Evolutionary conservation across 1,284 basidiomycete species (phyloP).

Genomic region (Cutaneotrichosporon curvatum): DNA sequence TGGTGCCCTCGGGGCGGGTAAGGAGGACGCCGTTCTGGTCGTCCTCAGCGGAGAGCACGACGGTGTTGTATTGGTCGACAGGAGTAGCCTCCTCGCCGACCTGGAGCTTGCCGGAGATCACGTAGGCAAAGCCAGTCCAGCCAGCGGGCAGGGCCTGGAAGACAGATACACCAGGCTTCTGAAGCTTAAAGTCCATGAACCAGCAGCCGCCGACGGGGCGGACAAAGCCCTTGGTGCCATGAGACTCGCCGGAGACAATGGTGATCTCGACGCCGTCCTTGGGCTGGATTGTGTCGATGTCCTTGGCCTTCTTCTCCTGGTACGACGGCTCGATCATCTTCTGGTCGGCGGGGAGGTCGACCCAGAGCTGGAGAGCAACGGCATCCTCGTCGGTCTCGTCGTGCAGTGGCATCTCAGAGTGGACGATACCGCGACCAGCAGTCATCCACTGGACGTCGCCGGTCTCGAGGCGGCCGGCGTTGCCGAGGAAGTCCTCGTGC

Average conservation of each 20-base stretch:
- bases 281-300: conserved; percentile 59
- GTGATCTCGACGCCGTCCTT: conserved; percentile 67
- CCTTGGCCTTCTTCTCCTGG: conserved; percentile 48
- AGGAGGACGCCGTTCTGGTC: conserved; percentile 43
- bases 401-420: conserved; percentile 83
- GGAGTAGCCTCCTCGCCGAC: conserved; percentile 48
- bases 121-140: conserved; percentile 79
- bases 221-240: conserved; percentile 77
- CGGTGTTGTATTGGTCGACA: conserved; percentile 63
- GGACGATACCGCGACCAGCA: conserved; percentile 62
- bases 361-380: conserved; percentile 82
- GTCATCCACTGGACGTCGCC: conserved; percentile 96
- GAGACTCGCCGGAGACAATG: conserved; percentile 81
- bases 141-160: conserved; percentile 79
- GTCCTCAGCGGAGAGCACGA: conserved; percentile 50
- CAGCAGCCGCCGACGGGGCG: conserved; percentile 84
- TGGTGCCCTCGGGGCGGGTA: conserved; percentile 47
- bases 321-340: conserved; percentile 65
- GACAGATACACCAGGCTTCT: conserved; percentile 57
- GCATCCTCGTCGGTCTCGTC: conserved; percentile 48
- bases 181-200: conserved; percentile 78
- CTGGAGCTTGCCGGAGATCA: conserved; percentile 57
- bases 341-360: conserved; percentile 78
- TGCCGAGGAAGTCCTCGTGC: conserved; percentile 90
- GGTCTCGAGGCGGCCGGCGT: conserved; percentile 65